Percentiles rank a stretch among this genome's conserved stretches.
phyloP scores from a whole-genome alignment of 2,329 filamentous ascomycete genomes.

The Penicillium sp. region DNA sequence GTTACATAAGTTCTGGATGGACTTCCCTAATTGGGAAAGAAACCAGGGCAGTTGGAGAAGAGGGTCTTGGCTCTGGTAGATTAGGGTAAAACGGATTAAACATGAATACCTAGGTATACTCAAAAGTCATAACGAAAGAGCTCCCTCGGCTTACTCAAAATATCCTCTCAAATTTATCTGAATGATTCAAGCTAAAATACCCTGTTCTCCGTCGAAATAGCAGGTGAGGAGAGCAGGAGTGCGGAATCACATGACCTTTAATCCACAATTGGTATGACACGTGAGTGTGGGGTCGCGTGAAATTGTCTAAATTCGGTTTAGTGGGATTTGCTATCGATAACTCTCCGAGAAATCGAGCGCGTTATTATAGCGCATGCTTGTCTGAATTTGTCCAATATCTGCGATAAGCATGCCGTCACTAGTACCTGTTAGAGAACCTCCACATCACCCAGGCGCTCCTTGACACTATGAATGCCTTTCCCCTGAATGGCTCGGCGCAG shows the following conservation, averaged over 20 bases:
- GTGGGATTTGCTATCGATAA: constrained; percentile 19
- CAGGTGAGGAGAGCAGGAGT: neutral
- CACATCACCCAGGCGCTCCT: neutral
- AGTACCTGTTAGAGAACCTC: neutral
- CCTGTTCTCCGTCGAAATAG: too few relatives aligned
- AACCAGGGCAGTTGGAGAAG: neutral
- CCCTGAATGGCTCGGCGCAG: constrained; percentile 9
- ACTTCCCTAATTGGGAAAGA: constrained; percentile 29
- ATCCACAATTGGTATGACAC: constrained; percentile 12
- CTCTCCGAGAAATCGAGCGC: constrained; percentile 11
- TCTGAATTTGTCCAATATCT: constrained; percentile 3
- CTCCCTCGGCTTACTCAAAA: too few relatives aligned
- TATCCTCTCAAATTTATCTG: neutral
- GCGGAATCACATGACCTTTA: neutral
- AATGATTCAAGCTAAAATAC: too few relatives aligned
- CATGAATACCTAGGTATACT: neutral
- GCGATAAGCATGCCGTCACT: constrained; percentile 8
- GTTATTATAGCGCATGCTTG: constrained; percentile 4
- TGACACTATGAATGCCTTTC: constrained; percentile 11
- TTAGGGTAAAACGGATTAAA: neutral
- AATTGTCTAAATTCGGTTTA: constrained; percentile 23
- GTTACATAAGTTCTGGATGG: constrained; percentile 20
- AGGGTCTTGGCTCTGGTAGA: neutral
- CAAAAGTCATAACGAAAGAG: neutral
- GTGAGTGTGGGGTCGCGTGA: constrained; percentile 16